Base-by-base conservation (phyloP, 1,284 basidiomycete genomes). In the Bjerkandera adusta region DNA sequence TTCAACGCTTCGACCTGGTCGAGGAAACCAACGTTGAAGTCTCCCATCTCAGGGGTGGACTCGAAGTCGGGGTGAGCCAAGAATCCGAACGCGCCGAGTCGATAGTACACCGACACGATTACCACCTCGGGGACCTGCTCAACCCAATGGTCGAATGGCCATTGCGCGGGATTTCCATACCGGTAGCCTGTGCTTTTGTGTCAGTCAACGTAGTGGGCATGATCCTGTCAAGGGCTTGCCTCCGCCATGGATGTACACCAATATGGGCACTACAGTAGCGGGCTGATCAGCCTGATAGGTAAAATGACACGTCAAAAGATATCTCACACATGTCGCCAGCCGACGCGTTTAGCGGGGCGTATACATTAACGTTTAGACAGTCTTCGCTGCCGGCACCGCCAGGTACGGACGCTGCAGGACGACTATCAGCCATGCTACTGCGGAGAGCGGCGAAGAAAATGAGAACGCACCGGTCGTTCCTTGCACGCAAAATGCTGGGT, bases 181-280 rank as follows among this genome's bases (percentile, higher is more conserved):
- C 73, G 60, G 51, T 79, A 82, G 35, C 76, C 75, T 77, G 43
- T 25, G 36, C 41, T 43, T 2, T 33, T 48, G 11, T 11, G 11
- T n/a, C n/a, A n/a, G n/a, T n/a, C 7, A 8, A 24, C n/a, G n/a
- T n/a, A n/a, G n/a, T 27, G n/a, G 10, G 18, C 21, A 30, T 21
- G 22, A 39, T 13, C 18, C 42, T 21, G 18, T 32, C 18, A 33
- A 44, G 25, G 4, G 47, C 56, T 43, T 41, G 75, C 76, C 77
- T 60, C 84, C 82, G 11, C 83, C 83, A 52, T 86, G 82, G 27
- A 83, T 80, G 57, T 83, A 86, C 3, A 81, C 74, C 22, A 88
- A 63, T 2, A 85, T 83, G 1, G 82, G 83, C 13, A 81, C 76
- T 78, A 20, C 22, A 34, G 29, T 30, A 25, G 7, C 24, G 8